Evolutionary conservation across 495 filamentous ascomycete genomes (phyloP).

Genomic region (Hypoxylon subgilvum): DNA sequence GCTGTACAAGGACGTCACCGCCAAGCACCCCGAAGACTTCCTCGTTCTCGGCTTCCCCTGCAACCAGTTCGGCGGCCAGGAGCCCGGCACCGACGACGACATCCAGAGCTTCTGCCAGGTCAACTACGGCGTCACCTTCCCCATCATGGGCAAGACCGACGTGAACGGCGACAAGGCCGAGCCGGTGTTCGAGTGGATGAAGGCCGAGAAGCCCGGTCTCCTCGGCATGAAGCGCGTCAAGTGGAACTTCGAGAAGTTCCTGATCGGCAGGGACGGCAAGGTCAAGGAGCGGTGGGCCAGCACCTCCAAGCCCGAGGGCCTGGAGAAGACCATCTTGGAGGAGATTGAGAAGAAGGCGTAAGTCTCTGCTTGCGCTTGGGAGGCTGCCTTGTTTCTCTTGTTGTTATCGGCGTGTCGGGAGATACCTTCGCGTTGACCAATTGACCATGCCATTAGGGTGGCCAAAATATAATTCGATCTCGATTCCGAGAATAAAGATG

Average conservation of each 20-base stretch:
- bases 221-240: slow-evolving; percentile 87
- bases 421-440: slow-evolving; percentile 35
- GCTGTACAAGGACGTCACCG: slow-evolving; percentile 79
- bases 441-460: slow-evolving; percentile 36
- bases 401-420: slow-evolving; percentile 11
- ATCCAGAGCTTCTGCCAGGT: slow-evolving; percentile 91
- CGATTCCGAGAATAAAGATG: not conserved
- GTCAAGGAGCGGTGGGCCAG: slow-evolving; percentile 84
- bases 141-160: slow-evolving; percentile 86
- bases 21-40: slow-evolving; percentile 74
- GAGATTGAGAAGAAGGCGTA: slow-evolving; percentile 54
- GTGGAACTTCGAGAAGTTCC: slow-evolving; percentile 99
- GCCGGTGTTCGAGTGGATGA: slow-evolving; percentile 88
- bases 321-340: slow-evolving; percentile 76
- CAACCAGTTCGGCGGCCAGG: slow-evolving; percentile 94
- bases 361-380: slow-evolving; percentile 19
- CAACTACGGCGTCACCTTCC: slow-evolving; percentile 96
- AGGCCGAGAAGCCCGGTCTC: slow-evolving; percentile 80
- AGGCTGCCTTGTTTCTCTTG: not conserved
- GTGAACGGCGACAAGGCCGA: slow-evolving; percentile 86
- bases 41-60: slow-evolving; percentile 93
- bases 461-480: slow-evolving; percentile 31
- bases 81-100: slow-evolving; percentile 85
- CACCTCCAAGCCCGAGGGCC: slow-evolving; percentile 78
- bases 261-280: slow-evolving; percentile 82